Evolutionary conservation across 2,329 filamentous ascomycete genomes (phyloP), one percentile per base, ranked within the genome.

Genomic region (Xylaria hypoxylon): DNA sequence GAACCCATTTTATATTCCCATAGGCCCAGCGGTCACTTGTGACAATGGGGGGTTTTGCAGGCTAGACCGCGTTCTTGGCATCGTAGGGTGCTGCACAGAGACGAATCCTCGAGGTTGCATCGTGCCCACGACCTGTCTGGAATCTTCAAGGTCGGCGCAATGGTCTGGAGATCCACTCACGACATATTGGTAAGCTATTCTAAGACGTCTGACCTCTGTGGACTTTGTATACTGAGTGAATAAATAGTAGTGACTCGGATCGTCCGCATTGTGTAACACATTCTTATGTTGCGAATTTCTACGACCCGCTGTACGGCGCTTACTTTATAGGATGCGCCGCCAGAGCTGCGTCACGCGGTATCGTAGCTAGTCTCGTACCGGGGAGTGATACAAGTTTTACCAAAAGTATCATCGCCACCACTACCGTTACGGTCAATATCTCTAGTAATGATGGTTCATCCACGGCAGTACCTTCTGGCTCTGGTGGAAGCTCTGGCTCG

Each of bases 241-340:
- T 55, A 33, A 68, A 68, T 56, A 76, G 73, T 56, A 59, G 65
- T 42, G 59, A 73, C 11, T 64, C 69, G 22, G 61, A 62, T n/a
- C 69, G 60, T 1, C 75, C 75, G 8, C 70, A 67, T 61, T 77
- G 75, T 65, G 71, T 76, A 44, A 77, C 74, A 8, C 75, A 74
- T 53, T 62, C 73, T 13, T 77, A 77, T 59, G 64, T 72, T 45
- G 72, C 65, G 2, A 69, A 69, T 60, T 75, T 73, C 62, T 74
- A 61, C 40, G 74, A 75, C n/a, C 63, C 68, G 10, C 68, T 76
- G 40, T 57, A 72, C 31, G 74, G 74, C 6, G 68, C 67, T 8
- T 74, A 69, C 52, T 76, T 75, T 53, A 53, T 77, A 53, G 72
- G 71, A 44, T 77, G 75, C 56, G 75, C 73, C 19, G 57, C 64